Conservation (phyloP, 1,139 yeast genomes). For the Hyphopichia khmerensis region DNA sequence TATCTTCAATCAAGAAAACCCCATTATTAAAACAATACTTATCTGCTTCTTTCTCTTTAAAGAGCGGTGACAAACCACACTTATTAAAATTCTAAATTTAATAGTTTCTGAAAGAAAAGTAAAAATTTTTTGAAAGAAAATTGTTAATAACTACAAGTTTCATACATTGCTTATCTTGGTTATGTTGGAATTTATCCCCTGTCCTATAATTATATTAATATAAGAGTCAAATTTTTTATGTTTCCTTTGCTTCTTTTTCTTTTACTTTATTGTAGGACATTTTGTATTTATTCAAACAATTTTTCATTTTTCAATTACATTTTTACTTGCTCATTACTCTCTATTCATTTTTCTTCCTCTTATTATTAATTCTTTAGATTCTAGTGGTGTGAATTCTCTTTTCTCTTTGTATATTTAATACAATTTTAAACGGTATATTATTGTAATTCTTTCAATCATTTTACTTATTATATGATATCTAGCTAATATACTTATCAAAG, state of each 20-base stretch:
- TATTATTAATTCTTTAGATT: constrained; percentile 7
- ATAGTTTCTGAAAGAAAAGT: constrained; percentile 5
- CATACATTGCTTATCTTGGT: neutral
- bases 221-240: neutral
- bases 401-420: constrained; percentile 39
- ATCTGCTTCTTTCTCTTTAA: constrained; percentile 94
- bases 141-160: constrained; percentile 1
- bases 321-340: neutral
- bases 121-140: neutral
- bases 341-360: neutral
- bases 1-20: constrained; percentile 94
- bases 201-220: constrained; percentile 1
- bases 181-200: neutral
- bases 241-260: neutral
- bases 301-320: neutral
- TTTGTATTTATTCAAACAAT: neutral
- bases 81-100: constrained; percentile 85
- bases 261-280: neutral
- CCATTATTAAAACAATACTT: constrained; percentile 98
- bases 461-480: too few relatives aligned
- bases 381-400: constrained; percentile 16
- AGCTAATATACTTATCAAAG: too few relatives aligned
- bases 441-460: too few relatives aligned
- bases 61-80: constrained; percentile 99
- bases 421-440: constrained; percentile 18